Base-by-base conservation (phyloP, 2,329 filamentous ascomycete species). In the Botrytis deweyae region DNA sequence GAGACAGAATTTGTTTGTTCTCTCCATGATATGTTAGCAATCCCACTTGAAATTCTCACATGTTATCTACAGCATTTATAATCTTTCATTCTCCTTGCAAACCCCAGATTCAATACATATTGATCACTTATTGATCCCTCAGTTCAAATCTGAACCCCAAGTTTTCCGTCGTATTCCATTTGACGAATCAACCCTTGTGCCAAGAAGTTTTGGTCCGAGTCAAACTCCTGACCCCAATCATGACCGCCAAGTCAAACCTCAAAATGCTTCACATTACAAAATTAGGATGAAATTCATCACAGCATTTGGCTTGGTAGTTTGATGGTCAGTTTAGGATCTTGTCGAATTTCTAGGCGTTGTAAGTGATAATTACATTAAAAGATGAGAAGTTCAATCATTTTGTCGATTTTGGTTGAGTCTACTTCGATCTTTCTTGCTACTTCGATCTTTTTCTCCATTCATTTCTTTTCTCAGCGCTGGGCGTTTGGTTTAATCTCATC, bases 171-270 rank as follows among this genome's bases (percentile, higher is more conserved):
- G 9, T 66, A 38, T 29, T 12, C 9, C 18, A 40, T 8, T 55
- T 59, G 14, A 44, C 36, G 36, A 55, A 44, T 38, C 10, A 36
- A 33, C 42, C 52, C 38, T 29, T 12, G 14, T 42, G 70, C 70
- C 70, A 72, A 72, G 70, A 68, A 40, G 49, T 72, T 68, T 46
- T n/a, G 62, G 70, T 61, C 70, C 46, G n/a, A 72, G 70, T 72
- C 49, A 72, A 52, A 36, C 46, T 46, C 18, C 33, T 33, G 36
- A 66, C 62, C 52, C 29, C 52, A 58, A 72, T 36, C 49, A 38
- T 36, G 46, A 40, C 40, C 62, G 70, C 70, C 70, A 72, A 72
- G 70, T 72, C 70, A 72, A 72, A 72, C 70, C 42, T 29, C 38
- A 61, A 36, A 38, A 44, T 72, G 70, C 70, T 68, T 72, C 70